Base-by-base conservation (phyloP, 345 rosid genomes). In the Corchorus capsularis region DNA sequence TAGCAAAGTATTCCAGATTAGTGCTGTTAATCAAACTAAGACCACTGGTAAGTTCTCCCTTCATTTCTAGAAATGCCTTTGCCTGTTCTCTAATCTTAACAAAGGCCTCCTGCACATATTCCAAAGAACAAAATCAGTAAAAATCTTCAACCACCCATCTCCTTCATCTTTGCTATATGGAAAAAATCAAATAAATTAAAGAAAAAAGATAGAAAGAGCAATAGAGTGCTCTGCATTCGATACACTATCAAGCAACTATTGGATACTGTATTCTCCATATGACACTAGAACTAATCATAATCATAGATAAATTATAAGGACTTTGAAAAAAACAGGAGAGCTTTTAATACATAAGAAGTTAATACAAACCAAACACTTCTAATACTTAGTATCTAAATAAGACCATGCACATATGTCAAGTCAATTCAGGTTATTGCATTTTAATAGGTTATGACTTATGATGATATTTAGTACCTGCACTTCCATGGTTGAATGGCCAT, bases 81-180 rank as follows among this genome's bases (percentile, higher is more conserved):
- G 98, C 98, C 87, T 96, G 99, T 86, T 96, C 99, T 80, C 90
- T 89, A 83, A 96, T 96, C 86, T 96, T 96, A 79, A 93, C 95
- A 84, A 96, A 92, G 70, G 98, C 98, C 82, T 96, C 99, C 99
- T 96, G 89, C 78, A 86, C 61, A 77, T 68, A 84, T 61, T 77
- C 66, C 43, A 39, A 82, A 78, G 47, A 71, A 67, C 72, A 75
- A 34, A 72, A 76, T 45, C 35, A 69, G 35, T 67, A 9, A 79
- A 60, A 65, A 79, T 56, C n/a, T 56, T 65, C 35, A 41, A 50
- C 16, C 66, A 20, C 11, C 57, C 54, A 57, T 46, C 27, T 68
- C 53, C 61, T 47, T 13, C n/a, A 50, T 11, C 43, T 69, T 66
- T 46, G 17, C 27, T 19, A 7, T 3, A 68, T 20, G 11, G 8